These are phyloP conservation scores for Rhodotorula sp. DNA, from an alignment of 1,284 basidiomycete genomes.

Conservation along the genomic window DNA sequence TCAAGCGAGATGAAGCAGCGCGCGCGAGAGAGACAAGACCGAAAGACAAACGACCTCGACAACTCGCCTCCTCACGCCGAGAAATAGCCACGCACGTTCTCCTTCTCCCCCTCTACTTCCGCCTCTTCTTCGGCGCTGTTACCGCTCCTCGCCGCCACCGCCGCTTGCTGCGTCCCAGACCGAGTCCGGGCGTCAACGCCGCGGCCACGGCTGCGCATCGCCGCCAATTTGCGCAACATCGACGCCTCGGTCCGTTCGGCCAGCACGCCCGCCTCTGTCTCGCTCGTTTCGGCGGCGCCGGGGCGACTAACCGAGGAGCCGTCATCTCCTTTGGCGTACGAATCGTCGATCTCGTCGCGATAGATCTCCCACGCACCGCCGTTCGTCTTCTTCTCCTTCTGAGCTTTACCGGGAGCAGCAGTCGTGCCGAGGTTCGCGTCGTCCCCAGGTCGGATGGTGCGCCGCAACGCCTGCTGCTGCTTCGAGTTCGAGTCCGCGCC, in stretches of 20 bases:
- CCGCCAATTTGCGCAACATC: not conserved
- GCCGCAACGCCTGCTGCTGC: not conserved
- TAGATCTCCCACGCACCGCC: not conserved
- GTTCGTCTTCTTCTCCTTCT: not conserved
- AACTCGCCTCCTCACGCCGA: not conserved
- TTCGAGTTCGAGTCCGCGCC: not conserved
- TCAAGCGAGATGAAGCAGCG: too few relatives aligned
- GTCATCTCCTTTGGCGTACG: not conserved
- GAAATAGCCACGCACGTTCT: not conserved
- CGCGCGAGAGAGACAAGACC: not conserved
- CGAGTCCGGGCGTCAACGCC: not conserved
- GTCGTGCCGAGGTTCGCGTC: too few relatives aligned
- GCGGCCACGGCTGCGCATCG: not conserved
- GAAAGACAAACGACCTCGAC: not conserved
- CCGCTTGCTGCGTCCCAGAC: too few relatives aligned
- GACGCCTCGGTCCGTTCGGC: not conserved
- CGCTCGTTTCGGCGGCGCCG: not conserved
- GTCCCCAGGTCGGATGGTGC: not conserved
- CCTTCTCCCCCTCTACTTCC: not conserved
- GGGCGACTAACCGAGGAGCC: too few relatives aligned
- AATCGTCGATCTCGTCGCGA: not conserved
- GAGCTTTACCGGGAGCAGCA: too few relatives aligned
- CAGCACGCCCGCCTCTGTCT: not conserved
- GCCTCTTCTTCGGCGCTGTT: not conserved
- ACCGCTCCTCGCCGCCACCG: too few relatives aligned